Conservation (phyloP, 345 rosid species). For the Salix udensis region DNA sequence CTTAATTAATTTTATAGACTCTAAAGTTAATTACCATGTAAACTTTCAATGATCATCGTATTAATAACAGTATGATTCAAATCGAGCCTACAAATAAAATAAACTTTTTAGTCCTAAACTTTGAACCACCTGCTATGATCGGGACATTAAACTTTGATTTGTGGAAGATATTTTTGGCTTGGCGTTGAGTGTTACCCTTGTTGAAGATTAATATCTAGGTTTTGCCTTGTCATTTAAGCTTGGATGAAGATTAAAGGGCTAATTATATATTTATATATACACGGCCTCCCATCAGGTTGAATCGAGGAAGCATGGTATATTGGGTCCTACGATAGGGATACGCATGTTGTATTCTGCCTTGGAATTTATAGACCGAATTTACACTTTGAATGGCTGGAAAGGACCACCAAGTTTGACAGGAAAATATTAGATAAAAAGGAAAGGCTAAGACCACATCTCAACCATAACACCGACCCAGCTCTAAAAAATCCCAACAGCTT, state of each 20-base stretch:
- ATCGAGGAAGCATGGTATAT: neutral
- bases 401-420: neutral
- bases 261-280: neutral
- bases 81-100: too few species aligned
- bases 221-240: too few species aligned
- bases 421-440: neutral
- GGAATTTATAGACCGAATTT: neutral
- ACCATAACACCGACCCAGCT: too few species aligned
- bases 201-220: neutral
- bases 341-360: neutral
- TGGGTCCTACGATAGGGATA: neutral
- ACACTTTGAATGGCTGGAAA: neutral
- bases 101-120: too few species aligned
- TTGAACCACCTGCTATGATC: too few species aligned
- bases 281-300: neutral
- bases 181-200: too few species aligned
- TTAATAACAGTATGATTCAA: too few species aligned
- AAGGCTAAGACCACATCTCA: neutral
- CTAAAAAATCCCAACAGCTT: too few species aligned
- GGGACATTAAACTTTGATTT: too few species aligned
- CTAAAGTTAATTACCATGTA: too few species aligned
- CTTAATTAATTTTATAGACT: too few species aligned
- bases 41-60: fast-evolving
- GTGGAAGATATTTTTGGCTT: neutral
- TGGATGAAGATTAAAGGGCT: neutral